Conservation (phyloP, 192 early-diverging fungal species). For the Rhizophagus sp. region DNA sequence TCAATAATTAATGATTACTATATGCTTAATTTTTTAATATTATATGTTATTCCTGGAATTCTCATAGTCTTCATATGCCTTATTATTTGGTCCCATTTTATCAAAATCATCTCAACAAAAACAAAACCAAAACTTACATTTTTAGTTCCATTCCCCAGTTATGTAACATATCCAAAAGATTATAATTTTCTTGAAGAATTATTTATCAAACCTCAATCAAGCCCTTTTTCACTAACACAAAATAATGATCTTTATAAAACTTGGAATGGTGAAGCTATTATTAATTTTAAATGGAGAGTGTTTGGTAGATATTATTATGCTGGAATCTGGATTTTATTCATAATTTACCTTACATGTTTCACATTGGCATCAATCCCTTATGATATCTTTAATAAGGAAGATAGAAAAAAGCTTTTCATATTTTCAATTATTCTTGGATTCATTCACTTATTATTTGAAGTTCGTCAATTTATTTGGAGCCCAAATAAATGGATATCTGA, state of each 20-base stretch:
- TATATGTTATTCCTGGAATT: too few species aligned
- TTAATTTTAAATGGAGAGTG: conserved; percentile 4
- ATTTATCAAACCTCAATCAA: neutral
- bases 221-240: neutral
- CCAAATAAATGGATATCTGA: neutral
- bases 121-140: too few species aligned
- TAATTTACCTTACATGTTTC: neutral
- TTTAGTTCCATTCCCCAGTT: neutral
- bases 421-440: neutral
- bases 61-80: too few species aligned
- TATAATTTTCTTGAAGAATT: neutral
- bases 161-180: neutral
- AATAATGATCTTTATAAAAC: conserved; percentile 8
- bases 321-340: neutral
- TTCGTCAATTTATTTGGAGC: conserved; percentile 14
- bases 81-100: too few species aligned
- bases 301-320: conserved; percentile 15
- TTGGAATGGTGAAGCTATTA: conserved; percentile 10
- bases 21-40: too few species aligned
- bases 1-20: too few species aligned
- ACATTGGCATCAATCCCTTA: neutral
- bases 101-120: too few species aligned
- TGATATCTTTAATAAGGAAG: too few species aligned
- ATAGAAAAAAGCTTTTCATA: neutral
- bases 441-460: neutral